These are phyloP conservation scores for Fomitopsis pinicola DNA, from an alignment of 1,284 basidiomycete genomes.

Conservation along the genomic window DNA sequence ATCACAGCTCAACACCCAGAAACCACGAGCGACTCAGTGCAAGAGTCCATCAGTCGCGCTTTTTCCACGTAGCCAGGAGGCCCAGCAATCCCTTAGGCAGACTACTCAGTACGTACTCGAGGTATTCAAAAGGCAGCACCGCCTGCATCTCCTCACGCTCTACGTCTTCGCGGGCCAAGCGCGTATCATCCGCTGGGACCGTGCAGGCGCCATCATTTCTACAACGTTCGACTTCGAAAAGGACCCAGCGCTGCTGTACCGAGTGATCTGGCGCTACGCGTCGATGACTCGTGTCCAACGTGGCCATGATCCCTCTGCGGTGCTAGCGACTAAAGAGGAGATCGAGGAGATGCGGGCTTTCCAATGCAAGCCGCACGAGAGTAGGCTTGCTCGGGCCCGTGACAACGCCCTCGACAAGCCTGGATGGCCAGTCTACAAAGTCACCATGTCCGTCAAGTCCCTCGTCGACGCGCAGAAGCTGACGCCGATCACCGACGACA, in stretches of 20 bases:
- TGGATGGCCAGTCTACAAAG: conserved; percentile 3
- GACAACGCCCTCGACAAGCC: not conserved
- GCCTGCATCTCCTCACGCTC: conserved; percentile 10
- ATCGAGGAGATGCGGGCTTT: not conserved
- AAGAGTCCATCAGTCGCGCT: too few relatives aligned
- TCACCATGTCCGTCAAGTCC: not conserved
- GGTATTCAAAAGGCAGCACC: conserved; percentile 5
- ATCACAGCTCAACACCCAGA: too few relatives aligned
- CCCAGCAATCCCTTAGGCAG: too few relatives aligned
- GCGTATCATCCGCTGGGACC: conserved; percentile 16
- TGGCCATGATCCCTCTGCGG: conserved; percentile 12
- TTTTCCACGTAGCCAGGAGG: too few relatives aligned
- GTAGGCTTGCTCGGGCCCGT: not conserved
- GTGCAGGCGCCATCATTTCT: conserved; percentile 11
- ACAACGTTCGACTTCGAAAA: conserved; percentile 10
- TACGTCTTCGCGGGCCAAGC: conserved; percentile 9
- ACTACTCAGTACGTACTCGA: too few relatives aligned
- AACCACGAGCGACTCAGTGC: too few relatives aligned
- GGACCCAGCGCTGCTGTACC: conserved; percentile 3
- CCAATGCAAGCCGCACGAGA: not conserved
- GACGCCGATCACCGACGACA: not conserved
- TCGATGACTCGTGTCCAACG: conserved; percentile 1
- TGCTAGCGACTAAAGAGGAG: not conserved
- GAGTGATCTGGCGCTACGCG: conserved; percentile 13
- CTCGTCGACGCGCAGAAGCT: not conserved